These are phyloP conservation scores for Leptomonas pyrrhocoris DNA, from an alignment of 208 protist species.

Conservation along the genomic window DNA sequence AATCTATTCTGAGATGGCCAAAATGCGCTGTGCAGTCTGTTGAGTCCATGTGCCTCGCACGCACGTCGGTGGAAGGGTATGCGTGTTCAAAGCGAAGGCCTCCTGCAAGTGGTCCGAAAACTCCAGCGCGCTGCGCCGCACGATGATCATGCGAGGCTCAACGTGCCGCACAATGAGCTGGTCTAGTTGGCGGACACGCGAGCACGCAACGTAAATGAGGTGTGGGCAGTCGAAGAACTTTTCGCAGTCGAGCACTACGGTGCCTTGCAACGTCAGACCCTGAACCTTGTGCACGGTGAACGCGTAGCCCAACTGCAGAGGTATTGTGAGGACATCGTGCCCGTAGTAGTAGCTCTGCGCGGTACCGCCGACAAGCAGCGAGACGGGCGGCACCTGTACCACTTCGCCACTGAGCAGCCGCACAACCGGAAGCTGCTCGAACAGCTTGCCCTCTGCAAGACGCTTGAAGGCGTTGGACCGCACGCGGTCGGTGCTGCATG, in stretches of 20 bases:
- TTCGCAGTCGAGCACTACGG: slow-evolving; percentile 86
- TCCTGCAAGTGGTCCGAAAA: slow-evolving; percentile 59
- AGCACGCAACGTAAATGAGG: slow-evolving; percentile 91
- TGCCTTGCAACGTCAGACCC: slow-evolving; percentile 82
- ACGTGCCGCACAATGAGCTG: slow-evolving; percentile 86
- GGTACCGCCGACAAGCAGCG: slow-evolving; percentile 65
- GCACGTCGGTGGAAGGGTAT: slow-evolving; percentile 6
- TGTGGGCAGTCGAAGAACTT: slow-evolving; percentile 90
- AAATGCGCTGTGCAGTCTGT: slow-evolving; percentile 23
- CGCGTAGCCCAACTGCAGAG: slow-evolving; percentile 87
- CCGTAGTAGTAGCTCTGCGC: slow-evolving; percentile 83
- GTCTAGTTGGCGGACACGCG: slow-evolving; percentile 75
- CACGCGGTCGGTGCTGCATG: slow-evolving; percentile 38
- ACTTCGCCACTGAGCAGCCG: slow-evolving; percentile 76
- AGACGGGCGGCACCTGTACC: slow-evolving; percentile 79
- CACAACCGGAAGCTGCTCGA: slow-evolving; percentile 78
- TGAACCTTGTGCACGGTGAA: slow-evolving; percentile 95
- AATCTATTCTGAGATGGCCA: slow-evolving; percentile 16
- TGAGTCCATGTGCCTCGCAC: slow-evolving; percentile 39
- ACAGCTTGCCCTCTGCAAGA: slow-evolving; percentile 37
- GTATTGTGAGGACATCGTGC: slow-evolving; percentile 76
- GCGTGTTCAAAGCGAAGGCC: slow-evolving; percentile 26
- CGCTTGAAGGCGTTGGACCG: slow-evolving; percentile 30
- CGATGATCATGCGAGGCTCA: slow-evolving; percentile 77
- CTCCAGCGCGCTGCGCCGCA: slow-evolving; percentile 68